A percentile compares a stretch with the other conserved stretches of the same genome.
Conservation (phyloP, 352 stramenopile genomes). For the Globisporangium irregulare region DNA sequence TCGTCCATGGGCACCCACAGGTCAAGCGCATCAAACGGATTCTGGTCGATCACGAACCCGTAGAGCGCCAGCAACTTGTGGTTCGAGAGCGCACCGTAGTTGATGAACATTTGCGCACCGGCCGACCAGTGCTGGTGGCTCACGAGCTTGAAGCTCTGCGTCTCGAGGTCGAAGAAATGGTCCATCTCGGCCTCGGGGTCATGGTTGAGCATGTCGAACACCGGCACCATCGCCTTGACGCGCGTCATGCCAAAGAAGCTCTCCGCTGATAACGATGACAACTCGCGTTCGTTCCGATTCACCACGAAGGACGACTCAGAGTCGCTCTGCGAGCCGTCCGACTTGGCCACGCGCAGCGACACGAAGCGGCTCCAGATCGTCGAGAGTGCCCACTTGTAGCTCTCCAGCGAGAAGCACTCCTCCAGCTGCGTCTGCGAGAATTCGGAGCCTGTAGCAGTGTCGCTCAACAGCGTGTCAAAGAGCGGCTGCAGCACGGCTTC, state of each 20-base stretch:
- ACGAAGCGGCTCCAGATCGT: constrained; percentile 88
- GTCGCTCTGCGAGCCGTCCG: constrained; percentile 15
- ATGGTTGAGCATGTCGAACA: constrained; percentile 89
- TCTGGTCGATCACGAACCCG: constrained; percentile 67
- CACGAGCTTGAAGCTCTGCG: constrained; percentile 57
- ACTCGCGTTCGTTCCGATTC: background rate
- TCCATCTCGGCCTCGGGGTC: constrained; percentile 70
- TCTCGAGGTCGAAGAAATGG: constrained; percentile 57
- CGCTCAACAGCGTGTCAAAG: constrained; percentile 33
- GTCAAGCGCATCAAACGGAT: constrained; percentile 71
- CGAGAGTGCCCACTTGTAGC: constrained; percentile 83
- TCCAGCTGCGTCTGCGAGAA: constrained; percentile 22
- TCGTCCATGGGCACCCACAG: constrained; percentile 71
- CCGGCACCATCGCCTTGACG: constrained; percentile 79
- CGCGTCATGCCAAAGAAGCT: constrained; percentile 25
- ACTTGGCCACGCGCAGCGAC: constrained; percentile 41
- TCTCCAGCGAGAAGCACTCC: constrained; percentile 55
- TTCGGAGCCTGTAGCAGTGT: constrained; percentile 13
- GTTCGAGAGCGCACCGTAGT: constrained; percentile 80
- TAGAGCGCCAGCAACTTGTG: constrained; percentile 82
- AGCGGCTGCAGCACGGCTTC: constrained; percentile 46
- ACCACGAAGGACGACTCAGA: background rate
- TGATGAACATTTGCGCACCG: constrained; percentile 73
- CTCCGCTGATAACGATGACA: background rate
- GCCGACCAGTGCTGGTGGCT: constrained; percentile 74